These are phyloP conservation scores for Colletotrichum nymphaeae DNA, from an alignment of 2,329 filamentous ascomycete genomes.

Conservation along the genomic window DNA sequence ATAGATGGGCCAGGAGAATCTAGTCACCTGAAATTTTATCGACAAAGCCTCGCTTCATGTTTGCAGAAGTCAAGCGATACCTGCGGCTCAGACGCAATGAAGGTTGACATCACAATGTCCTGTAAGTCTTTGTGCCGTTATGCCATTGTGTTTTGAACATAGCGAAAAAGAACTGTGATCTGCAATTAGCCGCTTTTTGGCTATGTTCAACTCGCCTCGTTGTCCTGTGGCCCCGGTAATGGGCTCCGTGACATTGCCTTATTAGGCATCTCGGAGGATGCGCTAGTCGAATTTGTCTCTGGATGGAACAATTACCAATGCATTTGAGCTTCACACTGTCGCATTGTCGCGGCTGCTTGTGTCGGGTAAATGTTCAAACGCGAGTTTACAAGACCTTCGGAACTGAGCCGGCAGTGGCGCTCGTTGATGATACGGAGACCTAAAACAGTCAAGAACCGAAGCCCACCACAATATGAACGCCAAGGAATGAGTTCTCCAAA, in stretches of 20 bases:
- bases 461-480: neutral
- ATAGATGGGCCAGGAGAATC: too few species aligned
- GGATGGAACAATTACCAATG: neutral
- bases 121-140: too few species aligned
- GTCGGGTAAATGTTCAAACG: neutral
- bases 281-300: neutral
- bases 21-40: too few species aligned
- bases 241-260: constrained; percentile 9
- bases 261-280: constrained; percentile 8
- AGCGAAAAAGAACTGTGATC: neutral
- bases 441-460: neutral
- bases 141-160: neutral
- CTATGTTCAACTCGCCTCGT: neutral
- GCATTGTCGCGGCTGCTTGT: neutral
- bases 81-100: too few species aligned
- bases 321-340: neutral
- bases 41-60: too few species aligned
- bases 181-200: constrained; percentile 27
- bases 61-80: too few species aligned
- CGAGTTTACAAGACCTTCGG: neutral
- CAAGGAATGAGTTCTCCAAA: neutral
- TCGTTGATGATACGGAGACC: neutral
- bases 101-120: too few species aligned
- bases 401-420: neutral
- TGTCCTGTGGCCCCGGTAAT: neutral